A percentile compares a stretch with the other conserved stretches of the same genome.
These are phyloP conservation scores for Trichophaea hybrida DNA, from an alignment of 2,329 filamentous ascomycete species.

Conservation along the genomic window DNA sequence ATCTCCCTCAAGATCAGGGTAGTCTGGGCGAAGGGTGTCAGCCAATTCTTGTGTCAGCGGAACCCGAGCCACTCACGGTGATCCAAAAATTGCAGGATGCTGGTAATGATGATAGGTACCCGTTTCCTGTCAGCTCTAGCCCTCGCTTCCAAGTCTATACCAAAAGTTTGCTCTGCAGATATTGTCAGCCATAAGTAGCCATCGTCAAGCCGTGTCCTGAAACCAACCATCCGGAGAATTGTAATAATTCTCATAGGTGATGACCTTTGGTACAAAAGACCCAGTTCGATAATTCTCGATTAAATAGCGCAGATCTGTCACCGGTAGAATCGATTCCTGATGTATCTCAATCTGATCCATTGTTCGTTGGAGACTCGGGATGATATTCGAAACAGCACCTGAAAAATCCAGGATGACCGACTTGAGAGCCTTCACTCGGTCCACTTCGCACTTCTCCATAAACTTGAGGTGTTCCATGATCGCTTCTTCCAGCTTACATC, in stretches of 20 bases:
- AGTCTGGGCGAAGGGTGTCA: conserved; percentile 39
- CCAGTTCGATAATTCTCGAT: conserved; percentile 95
- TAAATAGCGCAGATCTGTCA: conserved; percentile 79
- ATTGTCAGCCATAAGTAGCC: conserved; percentile 23
- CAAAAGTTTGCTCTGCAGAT: conserved; percentile 71
- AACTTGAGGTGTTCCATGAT: conserved; percentile 88
- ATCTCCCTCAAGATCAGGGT: conserved; percentile 92
- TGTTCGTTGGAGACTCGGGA: conserved; percentile 84
- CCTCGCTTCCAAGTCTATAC: conserved; percentile 90
- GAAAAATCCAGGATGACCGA: conserved; percentile 96
- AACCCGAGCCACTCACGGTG: conserved; percentile 43
- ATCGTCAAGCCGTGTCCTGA: not conserved
- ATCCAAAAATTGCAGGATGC: conserved; percentile 85
- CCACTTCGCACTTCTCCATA: conserved; percentile 91
- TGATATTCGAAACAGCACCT: conserved; percentile 92
- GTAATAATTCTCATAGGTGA: conserved; percentile 97
- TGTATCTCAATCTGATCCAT: conserved; percentile 99
- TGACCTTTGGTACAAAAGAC: conserved; percentile 75
- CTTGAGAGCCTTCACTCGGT: conserved; percentile 94
- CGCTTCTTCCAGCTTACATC: conserved; percentile 88
- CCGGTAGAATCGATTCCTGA: conserved; percentile 94
- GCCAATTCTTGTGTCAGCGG: conserved; percentile 1
- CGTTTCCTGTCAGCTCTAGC: conserved; percentile 90
- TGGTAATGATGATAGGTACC: conserved; percentile 82
- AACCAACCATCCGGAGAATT: conserved; percentile 69